phyloP scores from a whole-genome alignment of 164 flowering plant genomes.

The Tinospora cordifolia region DNA sequence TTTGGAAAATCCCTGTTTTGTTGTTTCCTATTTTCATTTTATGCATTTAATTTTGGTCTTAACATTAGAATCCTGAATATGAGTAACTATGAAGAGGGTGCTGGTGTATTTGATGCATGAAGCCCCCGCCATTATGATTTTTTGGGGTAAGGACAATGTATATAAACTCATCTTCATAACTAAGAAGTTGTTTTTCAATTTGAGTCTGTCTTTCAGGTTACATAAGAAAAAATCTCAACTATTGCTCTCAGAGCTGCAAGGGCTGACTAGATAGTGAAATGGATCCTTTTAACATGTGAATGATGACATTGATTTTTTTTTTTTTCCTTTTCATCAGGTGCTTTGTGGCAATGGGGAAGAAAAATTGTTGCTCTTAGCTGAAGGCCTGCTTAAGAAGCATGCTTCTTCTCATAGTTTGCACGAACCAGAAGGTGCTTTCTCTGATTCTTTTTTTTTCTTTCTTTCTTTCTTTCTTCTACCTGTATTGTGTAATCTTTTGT shows the following conservation, averaged over 20 bases:
- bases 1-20: neutral
- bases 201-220: too few species aligned
- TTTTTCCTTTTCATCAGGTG: conserved; percentile 39
- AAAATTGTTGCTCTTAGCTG: conserved; percentile 69
- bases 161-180: too few species aligned
- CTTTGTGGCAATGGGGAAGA: conserved; percentile 61
- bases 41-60: neutral
- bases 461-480: neutral
- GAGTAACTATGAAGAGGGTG: too few species aligned
- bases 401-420: conserved; percentile 74
- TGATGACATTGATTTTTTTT: neutral
- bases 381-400: conserved; percentile 90
- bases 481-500: neutral
- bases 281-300: neutral
- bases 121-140: too few species aligned
- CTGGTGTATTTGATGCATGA: too few species aligned
- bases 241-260: too few species aligned
- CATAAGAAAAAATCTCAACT: too few species aligned
- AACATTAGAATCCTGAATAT: neutral
- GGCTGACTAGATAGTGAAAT: neutral
- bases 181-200: too few species aligned
- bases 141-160: too few species aligned
- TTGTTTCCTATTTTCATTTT: neutral
- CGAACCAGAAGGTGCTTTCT: conserved; percentile 77
- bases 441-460: conserved; percentile 1